Conservation (phyloP, 163 green algal genomes). For the Scenedesmus sp. region DNA sequence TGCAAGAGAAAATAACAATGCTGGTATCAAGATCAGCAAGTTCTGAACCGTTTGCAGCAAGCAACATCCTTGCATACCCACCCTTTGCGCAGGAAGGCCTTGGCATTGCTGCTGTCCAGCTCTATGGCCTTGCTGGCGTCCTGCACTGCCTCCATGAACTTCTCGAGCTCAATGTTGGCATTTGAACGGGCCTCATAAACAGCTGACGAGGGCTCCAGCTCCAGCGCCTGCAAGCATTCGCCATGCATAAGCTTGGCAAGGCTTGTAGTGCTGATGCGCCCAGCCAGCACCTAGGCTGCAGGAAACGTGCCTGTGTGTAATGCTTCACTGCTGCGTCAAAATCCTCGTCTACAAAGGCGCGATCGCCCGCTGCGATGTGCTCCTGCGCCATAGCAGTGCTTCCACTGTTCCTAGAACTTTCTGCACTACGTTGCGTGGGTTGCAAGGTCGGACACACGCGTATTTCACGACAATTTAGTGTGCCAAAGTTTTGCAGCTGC, state of each 20-base stretch:
- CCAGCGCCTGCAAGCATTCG: constrained; percentile 62
- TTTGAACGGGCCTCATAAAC: constrained; percentile 69
- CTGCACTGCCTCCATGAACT: constrained; percentile 76
- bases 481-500: too few species aligned
- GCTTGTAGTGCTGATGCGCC: background rate
- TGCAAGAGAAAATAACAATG: constrained; percentile 49
- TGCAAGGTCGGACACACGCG: background rate
- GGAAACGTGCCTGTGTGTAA: constrained; percentile 65
- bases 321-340: constrained; percentile 65
- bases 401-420: constrained; percentile 18
- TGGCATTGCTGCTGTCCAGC: constrained; percentile 66
- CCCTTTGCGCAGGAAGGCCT: constrained; percentile 82
- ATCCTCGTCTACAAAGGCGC: constrained; percentile 72
- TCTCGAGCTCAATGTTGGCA: constrained; percentile 77
- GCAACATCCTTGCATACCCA: constrained; percentile 47
- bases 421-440: background rate
- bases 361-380: constrained; percentile 55
- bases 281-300: background rate
- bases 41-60: background rate
- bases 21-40: background rate
- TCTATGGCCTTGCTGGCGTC: constrained; percentile 83
- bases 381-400: constrained; percentile 25
- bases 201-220: constrained; percentile 49
- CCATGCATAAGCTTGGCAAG: background rate
- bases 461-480: too few species aligned